phyloP scores from a whole-genome alignment of 2,329 filamentous ascomycete species.

The Colletotrichum musicola region DNA sequence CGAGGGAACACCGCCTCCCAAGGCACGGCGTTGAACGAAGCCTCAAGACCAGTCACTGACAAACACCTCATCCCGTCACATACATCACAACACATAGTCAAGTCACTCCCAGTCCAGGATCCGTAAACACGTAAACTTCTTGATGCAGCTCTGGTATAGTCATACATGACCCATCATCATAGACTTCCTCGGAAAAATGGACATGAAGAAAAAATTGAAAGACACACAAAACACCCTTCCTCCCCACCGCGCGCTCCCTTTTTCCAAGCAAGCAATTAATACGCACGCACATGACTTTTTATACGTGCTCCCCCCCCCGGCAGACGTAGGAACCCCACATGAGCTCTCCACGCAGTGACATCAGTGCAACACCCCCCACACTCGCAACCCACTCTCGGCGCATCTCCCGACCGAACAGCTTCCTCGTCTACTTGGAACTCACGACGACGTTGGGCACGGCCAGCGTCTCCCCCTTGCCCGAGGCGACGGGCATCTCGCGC shows the following conservation, averaged over 20 bases:
- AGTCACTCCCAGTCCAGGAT: background rate
- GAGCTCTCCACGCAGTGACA: constrained; percentile 26
- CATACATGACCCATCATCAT: constrained; percentile 23
- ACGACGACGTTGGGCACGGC: constrained; percentile 32
- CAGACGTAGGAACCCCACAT: constrained; percentile 1
- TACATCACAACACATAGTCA: background rate
- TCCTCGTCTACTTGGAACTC: constrained; percentile 19
- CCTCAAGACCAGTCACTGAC: too few relatives aligned
- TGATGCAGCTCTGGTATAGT: constrained; percentile 27
- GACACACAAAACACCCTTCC: background rate
- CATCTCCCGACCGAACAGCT: background rate
- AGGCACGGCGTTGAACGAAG: too few relatives aligned
- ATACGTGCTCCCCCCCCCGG: background rate
- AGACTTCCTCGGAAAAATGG: constrained; percentile 1
- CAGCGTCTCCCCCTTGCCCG: constrained; percentile 30
- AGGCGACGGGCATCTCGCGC: constrained; percentile 35
- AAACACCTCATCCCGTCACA: too few relatives aligned
- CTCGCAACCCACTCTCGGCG: constrained; percentile 23
- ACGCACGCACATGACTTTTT: constrained; percentile 2
- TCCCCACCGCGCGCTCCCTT: background rate
- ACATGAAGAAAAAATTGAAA: constrained; percentile 2
- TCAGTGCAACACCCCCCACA: constrained; percentile 25
- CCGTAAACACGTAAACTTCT: constrained; percentile 5
- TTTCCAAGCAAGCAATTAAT: constrained; percentile 12
- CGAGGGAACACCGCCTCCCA: too few relatives aligned